Evolutionary conservation across 73 alveolate genomes (phyloP).

Genomic region (Tetrahymena thermophila): DNA sequence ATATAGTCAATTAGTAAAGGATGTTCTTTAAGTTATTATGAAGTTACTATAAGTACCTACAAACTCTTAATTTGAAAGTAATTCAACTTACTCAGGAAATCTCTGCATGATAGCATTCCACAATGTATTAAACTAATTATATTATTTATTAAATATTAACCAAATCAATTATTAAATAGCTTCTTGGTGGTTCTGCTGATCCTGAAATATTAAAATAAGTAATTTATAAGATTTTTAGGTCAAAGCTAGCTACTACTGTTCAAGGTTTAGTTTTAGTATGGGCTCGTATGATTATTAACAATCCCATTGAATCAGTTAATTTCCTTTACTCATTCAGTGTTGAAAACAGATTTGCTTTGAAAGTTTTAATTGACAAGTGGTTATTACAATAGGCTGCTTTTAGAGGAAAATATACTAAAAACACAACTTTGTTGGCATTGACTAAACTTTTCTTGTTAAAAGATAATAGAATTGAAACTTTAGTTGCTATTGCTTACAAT

Average conservation of each 20-base stretch:
- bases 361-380: conserved; percentile 96
- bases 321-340: conserved; percentile 80
- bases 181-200: conserved; percentile 37
- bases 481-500: conserved; percentile 90
- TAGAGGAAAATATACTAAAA: conserved; percentile 93
- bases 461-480: conserved; percentile 79
- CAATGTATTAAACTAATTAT: neutral
- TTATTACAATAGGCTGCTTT: conserved; percentile 88
- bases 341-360: conserved; percentile 82
- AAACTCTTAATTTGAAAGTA: conserved; percentile 34
- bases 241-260: conserved; percentile 94
- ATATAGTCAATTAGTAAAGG: conserved; percentile 22
- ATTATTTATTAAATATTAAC: neutral
- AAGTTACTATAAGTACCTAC: conserved; percentile 30
- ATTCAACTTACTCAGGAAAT: conserved; percentile 33
- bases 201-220: conserved; percentile 21
- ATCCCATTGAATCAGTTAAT: conserved; percentile 83
- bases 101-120: conserved; percentile 31
- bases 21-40: conserved; percentile 29
- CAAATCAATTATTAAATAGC: neutral
- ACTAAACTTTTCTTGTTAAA: conserved; percentile 72
- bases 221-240: conserved; percentile 79
- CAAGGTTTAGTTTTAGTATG: conserved; percentile 85
- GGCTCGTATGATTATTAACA: conserved; percentile 85
- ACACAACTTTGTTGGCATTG: conserved; percentile 89